Conservation (phyloP, 1,284 basidiomycete species). For the Moniliella sp. region DNA sequence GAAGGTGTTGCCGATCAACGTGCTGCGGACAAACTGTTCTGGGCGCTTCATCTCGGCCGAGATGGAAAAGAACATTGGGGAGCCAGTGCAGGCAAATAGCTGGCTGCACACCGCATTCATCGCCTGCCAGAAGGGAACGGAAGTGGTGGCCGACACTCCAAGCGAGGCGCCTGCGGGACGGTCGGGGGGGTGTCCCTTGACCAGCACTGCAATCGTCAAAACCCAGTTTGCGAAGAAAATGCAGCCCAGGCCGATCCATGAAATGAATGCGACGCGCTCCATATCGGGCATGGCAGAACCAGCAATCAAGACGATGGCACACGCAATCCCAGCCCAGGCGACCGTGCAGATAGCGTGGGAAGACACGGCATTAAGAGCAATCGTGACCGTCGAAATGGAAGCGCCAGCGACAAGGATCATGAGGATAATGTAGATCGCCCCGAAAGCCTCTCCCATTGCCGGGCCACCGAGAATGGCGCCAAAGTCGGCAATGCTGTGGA, state of each 20-base stretch:
- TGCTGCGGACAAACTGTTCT: neutral
- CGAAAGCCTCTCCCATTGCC: neutral
- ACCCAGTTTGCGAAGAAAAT: too few species aligned
- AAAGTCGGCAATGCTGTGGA: neutral
- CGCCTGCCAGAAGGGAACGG: neutral
- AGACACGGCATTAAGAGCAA: neutral
- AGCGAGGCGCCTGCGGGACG: too few species aligned
- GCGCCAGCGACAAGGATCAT: neutral
- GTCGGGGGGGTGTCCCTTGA: too few species aligned
- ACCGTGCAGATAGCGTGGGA: neutral
- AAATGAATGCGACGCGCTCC: too few species aligned
- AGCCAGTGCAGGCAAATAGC: conserved; percentile 1
- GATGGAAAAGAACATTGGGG: neutral
- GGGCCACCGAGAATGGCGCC: neutral
- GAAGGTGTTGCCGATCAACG: neutral
- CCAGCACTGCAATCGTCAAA: too few species aligned
- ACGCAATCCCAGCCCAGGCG: too few species aligned
- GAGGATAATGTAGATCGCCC: neutral
- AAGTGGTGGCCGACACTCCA: too few species aligned
- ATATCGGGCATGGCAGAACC: too few species aligned
- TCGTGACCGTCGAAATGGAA: neutral
- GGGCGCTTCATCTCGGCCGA: conserved; percentile 1
- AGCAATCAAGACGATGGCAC: too few species aligned
- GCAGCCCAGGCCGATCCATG: too few species aligned
- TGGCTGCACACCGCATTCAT: conserved; percentile 1